Evolutionary conservation across 257 asterid species (phyloP).

Genomic region (Nicotiana undulata): DNA sequence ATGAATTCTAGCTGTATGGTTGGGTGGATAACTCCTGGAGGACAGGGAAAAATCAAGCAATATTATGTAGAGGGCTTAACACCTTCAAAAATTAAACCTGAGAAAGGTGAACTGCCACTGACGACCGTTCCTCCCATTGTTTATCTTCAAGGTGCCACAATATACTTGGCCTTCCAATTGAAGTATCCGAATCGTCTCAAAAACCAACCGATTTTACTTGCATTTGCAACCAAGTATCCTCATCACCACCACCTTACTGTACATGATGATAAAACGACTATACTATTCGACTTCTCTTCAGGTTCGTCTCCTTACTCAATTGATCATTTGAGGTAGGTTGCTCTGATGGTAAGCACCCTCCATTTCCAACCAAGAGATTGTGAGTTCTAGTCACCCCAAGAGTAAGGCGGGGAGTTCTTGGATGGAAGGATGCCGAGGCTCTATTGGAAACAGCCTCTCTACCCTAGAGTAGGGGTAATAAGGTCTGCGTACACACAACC

Average conservation of each 20-base stretch:
- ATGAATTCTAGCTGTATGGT: slow-evolving; percentile 13
- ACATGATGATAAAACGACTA: slow-evolving; percentile 72
- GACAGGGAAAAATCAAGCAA: slow-evolving; percentile 6
- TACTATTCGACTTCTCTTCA: slow-evolving; percentile 64
- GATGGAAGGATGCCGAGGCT: too few relatives aligned
- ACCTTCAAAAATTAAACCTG: slow-evolving; percentile 57
- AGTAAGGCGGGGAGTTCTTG: too few relatives aligned
- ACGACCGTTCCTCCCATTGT: background rate
- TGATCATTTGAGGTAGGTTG: too few relatives aligned
- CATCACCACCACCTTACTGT: slow-evolving; percentile 65
- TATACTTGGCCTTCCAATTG: slow-evolving; percentile 16
- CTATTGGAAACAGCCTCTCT: too few relatives aligned
- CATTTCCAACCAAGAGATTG: too few relatives aligned
- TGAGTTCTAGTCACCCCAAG: too few relatives aligned
- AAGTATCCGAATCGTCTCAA: slow-evolving; percentile 6
- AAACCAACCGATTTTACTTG: slow-evolving; percentile 4
- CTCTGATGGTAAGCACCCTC: too few relatives aligned
- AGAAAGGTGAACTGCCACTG: slow-evolving; percentile 68
- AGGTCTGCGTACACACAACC: too few relatives aligned
- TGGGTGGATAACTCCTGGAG: slow-evolving; percentile 31
- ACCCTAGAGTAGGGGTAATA: too few relatives aligned
- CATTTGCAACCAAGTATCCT: slow-evolving; percentile 28
- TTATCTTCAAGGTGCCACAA: background rate
- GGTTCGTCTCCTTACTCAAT: slow-evolving; percentile 25
- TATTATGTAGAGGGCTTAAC: slow-evolving; percentile 25